Percentiles rank a stretch among this genome's conserved stretches.
Evolutionary conservation across 2,329 filamentous ascomycete genomes (phyloP).

Genomic region (Trichoderma oligosporum): DNA sequence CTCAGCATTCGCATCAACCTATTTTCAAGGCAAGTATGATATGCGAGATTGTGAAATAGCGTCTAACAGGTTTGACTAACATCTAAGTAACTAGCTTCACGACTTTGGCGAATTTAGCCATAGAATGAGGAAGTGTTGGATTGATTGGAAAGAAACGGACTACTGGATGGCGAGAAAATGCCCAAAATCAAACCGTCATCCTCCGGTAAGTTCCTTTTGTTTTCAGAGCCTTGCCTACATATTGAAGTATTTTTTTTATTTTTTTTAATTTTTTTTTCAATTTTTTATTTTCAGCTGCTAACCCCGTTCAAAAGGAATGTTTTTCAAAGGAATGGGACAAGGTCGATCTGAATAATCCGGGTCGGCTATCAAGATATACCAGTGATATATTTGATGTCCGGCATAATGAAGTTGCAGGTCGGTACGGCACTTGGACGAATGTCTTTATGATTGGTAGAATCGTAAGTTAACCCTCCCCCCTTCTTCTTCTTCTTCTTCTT

Average conservation of each 20-base stretch:
- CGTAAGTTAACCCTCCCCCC: slow-evolving; percentile 22
- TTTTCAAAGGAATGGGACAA: slow-evolving; percentile 27
- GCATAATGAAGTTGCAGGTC: slow-evolving; percentile 24
- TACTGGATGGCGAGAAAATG: slow-evolving; percentile 24
- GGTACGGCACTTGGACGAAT: slow-evolving; percentile 31
- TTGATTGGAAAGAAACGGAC: background rate
- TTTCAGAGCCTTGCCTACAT: too few species aligned
- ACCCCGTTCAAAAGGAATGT: slow-evolving; percentile 25
- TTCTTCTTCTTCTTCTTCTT: background rate
- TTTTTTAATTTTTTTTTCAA: too few species aligned
- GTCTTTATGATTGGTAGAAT: slow-evolving; percentile 29
- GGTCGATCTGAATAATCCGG: background rate
- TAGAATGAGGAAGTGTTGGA: slow-evolving; percentile 24
- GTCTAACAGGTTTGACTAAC: background rate
- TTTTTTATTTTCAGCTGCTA: background rate
- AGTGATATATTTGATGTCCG: slow-evolving; percentile 20
- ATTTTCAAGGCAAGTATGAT: slow-evolving; percentile 26
- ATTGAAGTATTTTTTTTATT: too few species aligned
- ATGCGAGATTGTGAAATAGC: background rate
- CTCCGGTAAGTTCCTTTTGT: slow-evolving; percentile 30
- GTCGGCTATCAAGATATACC: slow-evolving; percentile 13
- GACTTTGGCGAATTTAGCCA: slow-evolving; percentile 29
- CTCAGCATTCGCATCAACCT: slow-evolving; percentile 22
- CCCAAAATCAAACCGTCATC: slow-evolving; percentile 24
- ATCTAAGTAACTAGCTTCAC: slow-evolving; percentile 24